Conservation (phyloP, 306 rosid genomes). For the Geum urbanum region DNA sequence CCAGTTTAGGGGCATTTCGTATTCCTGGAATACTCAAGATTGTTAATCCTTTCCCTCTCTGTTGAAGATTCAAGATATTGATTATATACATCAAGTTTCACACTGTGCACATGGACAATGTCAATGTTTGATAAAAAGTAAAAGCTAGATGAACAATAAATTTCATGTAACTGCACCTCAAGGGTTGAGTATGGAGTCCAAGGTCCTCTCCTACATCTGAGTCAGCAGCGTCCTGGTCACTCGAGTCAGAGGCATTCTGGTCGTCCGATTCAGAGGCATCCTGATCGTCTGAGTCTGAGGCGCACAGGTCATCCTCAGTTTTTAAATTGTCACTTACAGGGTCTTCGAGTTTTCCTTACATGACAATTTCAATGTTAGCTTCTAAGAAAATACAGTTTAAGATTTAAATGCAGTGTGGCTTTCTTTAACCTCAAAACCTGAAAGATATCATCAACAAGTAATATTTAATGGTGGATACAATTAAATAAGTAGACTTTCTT, state of each 20-base stretch:
- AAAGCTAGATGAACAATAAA: slow-evolving; percentile 8
- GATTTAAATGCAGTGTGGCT: background rate
- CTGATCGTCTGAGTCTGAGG: slow-evolving; percentile 40
- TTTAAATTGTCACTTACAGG: slow-evolving; percentile 35
- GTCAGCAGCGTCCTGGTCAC: slow-evolving; percentile 25
- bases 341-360: slow-evolving; percentile 29
- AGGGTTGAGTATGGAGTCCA: slow-evolving; percentile 25
- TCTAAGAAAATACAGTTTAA: slow-evolving; percentile 28
- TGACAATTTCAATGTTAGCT: slow-evolving; percentile 35
- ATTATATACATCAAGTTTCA: background rate
- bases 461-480: background rate
- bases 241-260: slow-evolving; percentile 27
- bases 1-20: too few relatives aligned
- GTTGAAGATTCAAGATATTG: background rate
- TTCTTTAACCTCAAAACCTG: background rate
- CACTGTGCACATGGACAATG: background rate
- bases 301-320: slow-evolving; percentile 41
- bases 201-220: slow-evolving; percentile 46
- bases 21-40: background rate
- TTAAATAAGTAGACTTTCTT: too few relatives aligned
- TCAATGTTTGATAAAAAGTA: background rate
- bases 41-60: background rate
- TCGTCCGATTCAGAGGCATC: slow-evolving; percentile 51
- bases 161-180: slow-evolving; percentile 45
- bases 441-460: background rate